Percentiles rank a stretch among this genome's conserved stretches.
Evolutionary conservation across 495 filamentous ascomycete species (phyloP).

Genomic region (Thozetella sp.): DNA sequence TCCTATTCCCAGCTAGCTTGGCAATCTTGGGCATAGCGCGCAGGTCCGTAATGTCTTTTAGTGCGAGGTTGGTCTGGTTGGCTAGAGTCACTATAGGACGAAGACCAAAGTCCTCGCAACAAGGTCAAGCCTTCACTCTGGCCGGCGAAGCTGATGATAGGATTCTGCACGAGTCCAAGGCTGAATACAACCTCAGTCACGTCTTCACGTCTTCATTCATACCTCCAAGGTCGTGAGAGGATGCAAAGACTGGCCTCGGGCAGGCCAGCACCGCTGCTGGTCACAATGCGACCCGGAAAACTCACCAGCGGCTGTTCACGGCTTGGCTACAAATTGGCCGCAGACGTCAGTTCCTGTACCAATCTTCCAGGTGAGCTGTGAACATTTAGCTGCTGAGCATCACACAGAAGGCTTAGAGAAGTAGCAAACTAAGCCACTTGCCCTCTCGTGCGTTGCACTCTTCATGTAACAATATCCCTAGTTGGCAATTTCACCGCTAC

Average conservation of each 20-base stretch:
- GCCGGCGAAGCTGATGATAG: slow-evolving; percentile 78
- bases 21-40: slow-evolving; percentile 86
- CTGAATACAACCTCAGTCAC: slow-evolving; percentile 65
- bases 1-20: slow-evolving; percentile 58
- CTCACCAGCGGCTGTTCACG: slow-evolving; percentile 68
- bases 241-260: slow-evolving; percentile 81
- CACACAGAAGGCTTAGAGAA: background rate
- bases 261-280: slow-evolving; percentile 13
- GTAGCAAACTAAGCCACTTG: slow-evolving; percentile 24
- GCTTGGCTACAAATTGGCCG: slow-evolving; percentile 63
- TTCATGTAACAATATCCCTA: slow-evolving; percentile 85
- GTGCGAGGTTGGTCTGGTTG: slow-evolving; percentile 91
- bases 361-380: slow-evolving; percentile 59
- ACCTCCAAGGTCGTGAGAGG: slow-evolving; percentile 71
- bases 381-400: slow-evolving; percentile 3
- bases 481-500: slow-evolving; percentile 72
- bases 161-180: slow-evolving; percentile 72
- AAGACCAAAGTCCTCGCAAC: slow-evolving; percentile 77
- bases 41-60: slow-evolving; percentile 95
- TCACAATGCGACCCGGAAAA: background rate
- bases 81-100: slow-evolving; percentile 55
- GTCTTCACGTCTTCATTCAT: slow-evolving; percentile 19
- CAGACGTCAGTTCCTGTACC: slow-evolving; percentile 69
- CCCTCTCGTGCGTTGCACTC: slow-evolving; percentile 37
- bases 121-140: slow-evolving; percentile 66